A percentile compares a stretch with the other conserved stretches of the same genome.
Conservation (phyloP, 768 basidiomycete genomes). For the Leucocoprinus sp. region DNA sequence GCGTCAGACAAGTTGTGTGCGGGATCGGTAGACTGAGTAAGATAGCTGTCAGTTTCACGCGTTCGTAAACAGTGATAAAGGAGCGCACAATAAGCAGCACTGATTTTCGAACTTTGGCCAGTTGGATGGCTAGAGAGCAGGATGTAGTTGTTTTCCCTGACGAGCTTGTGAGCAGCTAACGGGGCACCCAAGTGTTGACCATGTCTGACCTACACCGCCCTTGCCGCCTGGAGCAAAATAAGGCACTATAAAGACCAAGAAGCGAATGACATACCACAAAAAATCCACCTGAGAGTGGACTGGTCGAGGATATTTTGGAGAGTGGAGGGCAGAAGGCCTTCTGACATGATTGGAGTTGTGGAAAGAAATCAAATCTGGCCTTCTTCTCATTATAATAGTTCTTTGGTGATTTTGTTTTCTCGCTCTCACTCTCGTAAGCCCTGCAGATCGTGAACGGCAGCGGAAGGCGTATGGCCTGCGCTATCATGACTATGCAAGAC, state of each 20-base stretch:
- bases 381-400: conserved; percentile 18
- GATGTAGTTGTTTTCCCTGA: conserved; percentile 97
- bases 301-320: conserved; percentile 95
- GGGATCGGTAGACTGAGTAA: conserved; percentile 90
- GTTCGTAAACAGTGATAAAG: conserved; percentile 10
- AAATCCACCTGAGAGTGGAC: conserved; percentile 93
- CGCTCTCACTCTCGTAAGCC: conserved; percentile 35
- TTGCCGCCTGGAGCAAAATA: conserved; percentile 67
- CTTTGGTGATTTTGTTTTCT: conserved; percentile 23
- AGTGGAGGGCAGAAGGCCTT: conserved; percentile 61
- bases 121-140: conserved; percentile 94
- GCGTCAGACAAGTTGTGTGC: conserved; percentile 99
- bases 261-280: conserved; percentile 66
- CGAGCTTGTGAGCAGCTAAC: conserved; percentile 4
- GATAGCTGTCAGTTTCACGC: neutral
- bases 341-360: conserved; percentile 33
- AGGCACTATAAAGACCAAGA: conserved; percentile 1
- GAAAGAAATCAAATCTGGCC: conserved; percentile 6
- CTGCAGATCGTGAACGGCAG: conserved; percentile 82
- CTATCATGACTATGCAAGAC: conserved; percentile 81
- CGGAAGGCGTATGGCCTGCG: conserved; percentile 86
- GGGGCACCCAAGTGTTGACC: neutral
- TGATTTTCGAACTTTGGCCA: conserved; percentile 85
- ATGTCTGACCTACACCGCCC: conserved; percentile 86
- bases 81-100: conserved; percentile 85